These are phyloP conservation scores for Cyathus pygmaeus DNA, from an alignment of 1,284 basidiomycete species.

Conservation along the genomic window DNA sequence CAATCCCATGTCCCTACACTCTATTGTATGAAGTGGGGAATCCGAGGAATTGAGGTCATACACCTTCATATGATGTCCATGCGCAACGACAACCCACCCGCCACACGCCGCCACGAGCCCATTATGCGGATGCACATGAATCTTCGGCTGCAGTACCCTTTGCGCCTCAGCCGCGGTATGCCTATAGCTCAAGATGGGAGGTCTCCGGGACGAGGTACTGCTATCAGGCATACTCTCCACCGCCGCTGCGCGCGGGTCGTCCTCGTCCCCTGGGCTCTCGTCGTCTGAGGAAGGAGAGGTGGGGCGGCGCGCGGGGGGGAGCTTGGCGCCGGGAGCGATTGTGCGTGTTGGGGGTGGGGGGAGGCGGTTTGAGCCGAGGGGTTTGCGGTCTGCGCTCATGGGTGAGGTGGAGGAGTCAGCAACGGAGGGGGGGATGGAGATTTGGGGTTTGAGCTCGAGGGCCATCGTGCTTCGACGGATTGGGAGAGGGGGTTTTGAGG, in stretches of 20 bases:
- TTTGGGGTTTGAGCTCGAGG: too few species aligned
- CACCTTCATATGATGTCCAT: conserved; percentile 71
- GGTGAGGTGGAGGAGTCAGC: conserved; percentile 21
- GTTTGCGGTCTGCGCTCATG: conserved; percentile 53
- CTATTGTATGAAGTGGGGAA: conserved; percentile 61
- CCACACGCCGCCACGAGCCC: conserved; percentile 71
- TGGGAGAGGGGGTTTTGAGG: conserved; percentile 25
- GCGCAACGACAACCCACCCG: conserved; percentile 68
- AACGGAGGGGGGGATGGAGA: conserved; percentile 1
- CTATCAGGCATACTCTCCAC: conserved; percentile 83
- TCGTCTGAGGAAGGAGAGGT: conserved; percentile 65
- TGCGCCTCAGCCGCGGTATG: conserved; percentile 44
- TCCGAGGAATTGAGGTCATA: conserved; percentile 66
- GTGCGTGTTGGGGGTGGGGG: conserved; percentile 79
- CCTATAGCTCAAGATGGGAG: conserved; percentile 66
- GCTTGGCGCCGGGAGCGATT: conserved; percentile 72
- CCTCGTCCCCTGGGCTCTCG: conserved; percentile 65
- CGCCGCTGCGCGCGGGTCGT: conserved; percentile 46
- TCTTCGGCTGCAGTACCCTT: conserved; percentile 53
- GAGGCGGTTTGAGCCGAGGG: conserved; percentile 55
- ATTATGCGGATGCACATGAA: conserved; percentile 67
- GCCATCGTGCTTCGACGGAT: conserved; percentile 37
- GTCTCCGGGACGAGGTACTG: conserved; percentile 82
- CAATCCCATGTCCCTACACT: conserved; percentile 70
- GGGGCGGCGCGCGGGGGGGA: conserved; percentile 68